A percentile compares a stretch with the other conserved stretches of the same genome.
These are phyloP conservation scores for Urochloa ruziziensis DNA, from an alignment of 176 grass and related monocot species.

Conservation along the genomic window DNA sequence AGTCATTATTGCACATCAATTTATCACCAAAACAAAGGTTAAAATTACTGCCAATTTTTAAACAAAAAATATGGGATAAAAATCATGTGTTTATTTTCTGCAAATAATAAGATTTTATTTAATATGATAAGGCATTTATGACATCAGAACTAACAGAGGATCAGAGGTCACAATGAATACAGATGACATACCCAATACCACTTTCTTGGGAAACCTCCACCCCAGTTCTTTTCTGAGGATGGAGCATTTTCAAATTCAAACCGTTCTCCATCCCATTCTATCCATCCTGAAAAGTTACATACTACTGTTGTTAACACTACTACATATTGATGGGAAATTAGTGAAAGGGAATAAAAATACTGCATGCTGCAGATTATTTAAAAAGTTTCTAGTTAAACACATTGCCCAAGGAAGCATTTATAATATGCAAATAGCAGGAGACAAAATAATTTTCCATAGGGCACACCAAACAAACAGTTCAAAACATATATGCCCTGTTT, in stretches of 20 bases:
- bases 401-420: not conserved
- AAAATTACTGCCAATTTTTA: not conserved
- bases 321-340: not conserved
- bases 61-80: not conserved
- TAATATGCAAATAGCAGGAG: not conserved
- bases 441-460: not conserved
- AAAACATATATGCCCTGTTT: not conserved
- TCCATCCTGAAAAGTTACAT: slow-evolving; percentile 68
- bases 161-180: slow-evolving; percentile 28
- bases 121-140: slow-evolving; percentile 11
- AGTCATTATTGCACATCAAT: not conserved
- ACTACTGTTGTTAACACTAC: not conserved
- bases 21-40: not conserved
- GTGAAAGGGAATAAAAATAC: not conserved
- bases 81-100: not conserved
- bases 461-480: not conserved
- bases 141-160: slow-evolving; percentile 11
- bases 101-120: slow-evolving; percentile 6
- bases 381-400: not conserved
- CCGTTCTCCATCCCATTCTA: slow-evolving; percentile 86
- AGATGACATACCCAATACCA: slow-evolving; percentile 88
- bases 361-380: not conserved
- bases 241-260: slow-evolving; percentile 97
- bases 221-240: slow-evolving; percentile 98
- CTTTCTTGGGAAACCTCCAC: slow-evolving; percentile 85